Conservation (phyloP, 1,284 basidiomycete species). For the Phylloporus sp. region DNA sequence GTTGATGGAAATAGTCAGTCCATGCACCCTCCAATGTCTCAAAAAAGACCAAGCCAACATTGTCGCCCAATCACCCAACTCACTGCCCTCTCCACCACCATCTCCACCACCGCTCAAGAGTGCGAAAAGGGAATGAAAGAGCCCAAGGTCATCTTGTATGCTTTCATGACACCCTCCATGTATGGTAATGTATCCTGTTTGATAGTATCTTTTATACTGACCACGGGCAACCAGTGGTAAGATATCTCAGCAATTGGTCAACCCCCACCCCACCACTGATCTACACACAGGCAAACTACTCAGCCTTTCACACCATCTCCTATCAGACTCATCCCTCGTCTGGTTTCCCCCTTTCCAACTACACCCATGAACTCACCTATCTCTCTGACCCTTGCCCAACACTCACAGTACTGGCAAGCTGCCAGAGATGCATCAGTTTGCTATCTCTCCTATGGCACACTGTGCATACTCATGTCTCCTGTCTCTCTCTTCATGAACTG, state of each 20-base stretch:
- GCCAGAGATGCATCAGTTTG: conserved; percentile 37
- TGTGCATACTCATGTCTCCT: conserved; percentile 23
- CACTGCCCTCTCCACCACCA: too few species aligned
- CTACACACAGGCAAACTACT: conserved; percentile 62
- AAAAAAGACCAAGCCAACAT: too few species aligned
- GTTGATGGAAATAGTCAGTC: neutral
- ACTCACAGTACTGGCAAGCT: conserved; percentile 37
- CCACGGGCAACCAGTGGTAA: conserved; percentile 50
- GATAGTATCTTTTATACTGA: conserved; percentile 21
- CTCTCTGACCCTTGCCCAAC: conserved; percentile 33
- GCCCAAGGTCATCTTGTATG: too few species aligned
- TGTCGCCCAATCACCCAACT: too few species aligned
- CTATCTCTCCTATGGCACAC: conserved; percentile 34
- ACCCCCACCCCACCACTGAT: conserved; percentile 60
- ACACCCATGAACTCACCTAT: conserved; percentile 36
- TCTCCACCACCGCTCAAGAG: too few species aligned
- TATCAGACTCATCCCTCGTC: conserved; percentile 51
- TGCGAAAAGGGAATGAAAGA: too few species aligned
- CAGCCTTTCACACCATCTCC: conserved; percentile 41
- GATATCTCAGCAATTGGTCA: conserved; percentile 63
- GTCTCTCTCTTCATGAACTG: conserved; percentile 41
- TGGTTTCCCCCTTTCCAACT: conserved; percentile 35
- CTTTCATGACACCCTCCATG: conserved; percentile 68
- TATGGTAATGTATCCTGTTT: conserved; percentile 52
- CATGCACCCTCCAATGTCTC: too few species aligned